Conservation (phyloP, 345 rosid genomes). For the Sapria himalayana region DNA sequence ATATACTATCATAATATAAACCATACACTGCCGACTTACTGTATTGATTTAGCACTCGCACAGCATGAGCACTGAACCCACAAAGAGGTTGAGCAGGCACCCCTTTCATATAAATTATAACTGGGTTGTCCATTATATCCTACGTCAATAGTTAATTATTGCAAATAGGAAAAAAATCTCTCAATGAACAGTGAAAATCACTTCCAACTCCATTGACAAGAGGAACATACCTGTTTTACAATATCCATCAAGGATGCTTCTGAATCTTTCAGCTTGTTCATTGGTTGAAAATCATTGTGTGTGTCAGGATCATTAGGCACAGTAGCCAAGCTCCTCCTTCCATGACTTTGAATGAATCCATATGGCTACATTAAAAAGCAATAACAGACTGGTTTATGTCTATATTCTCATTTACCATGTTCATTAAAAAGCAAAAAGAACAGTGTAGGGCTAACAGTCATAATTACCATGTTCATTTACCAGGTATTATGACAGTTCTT, state of each 20-base stretch:
- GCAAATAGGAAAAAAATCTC: slow-evolving; percentile 4
- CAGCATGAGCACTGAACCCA: slow-evolving; percentile 92
- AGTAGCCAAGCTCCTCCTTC: slow-evolving; percentile 23
- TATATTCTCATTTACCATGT: too few species aligned
- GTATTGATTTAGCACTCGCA: slow-evolving; percentile 55
- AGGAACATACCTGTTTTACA: slow-evolving; percentile 43
- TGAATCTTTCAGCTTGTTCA: slow-evolving; percentile 31
- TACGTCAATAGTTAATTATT: slow-evolving; percentile 12
- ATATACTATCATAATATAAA: neutral
- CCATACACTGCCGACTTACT: slow-evolving; percentile 21
- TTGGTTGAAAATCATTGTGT: slow-evolving; percentile 68
- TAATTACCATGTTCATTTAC: too few species aligned
- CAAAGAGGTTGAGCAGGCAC: slow-evolving; percentile 82
- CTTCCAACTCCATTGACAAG: neutral
- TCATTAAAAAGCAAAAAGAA: too few species aligned
- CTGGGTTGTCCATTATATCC: slow-evolving; percentile 89
- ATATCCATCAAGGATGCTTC: slow-evolving; percentile 33
- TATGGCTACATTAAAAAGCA: slow-evolving; percentile 19
- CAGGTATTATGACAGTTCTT: too few species aligned
- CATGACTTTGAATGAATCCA: slow-evolving; percentile 20
- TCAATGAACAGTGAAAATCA: too few species aligned
- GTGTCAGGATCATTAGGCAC: slow-evolving; percentile 59
- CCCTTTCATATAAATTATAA: slow-evolving; percentile 93
- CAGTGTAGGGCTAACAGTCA: too few species aligned
- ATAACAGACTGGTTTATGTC: too few species aligned